Percentiles rank a stretch among this genome's conserved stretches.
These are phyloP conservation scores for Podaxis sp. DNA, from an alignment of 768 basidiomycete genomes.

Conservation along the genomic window DNA sequence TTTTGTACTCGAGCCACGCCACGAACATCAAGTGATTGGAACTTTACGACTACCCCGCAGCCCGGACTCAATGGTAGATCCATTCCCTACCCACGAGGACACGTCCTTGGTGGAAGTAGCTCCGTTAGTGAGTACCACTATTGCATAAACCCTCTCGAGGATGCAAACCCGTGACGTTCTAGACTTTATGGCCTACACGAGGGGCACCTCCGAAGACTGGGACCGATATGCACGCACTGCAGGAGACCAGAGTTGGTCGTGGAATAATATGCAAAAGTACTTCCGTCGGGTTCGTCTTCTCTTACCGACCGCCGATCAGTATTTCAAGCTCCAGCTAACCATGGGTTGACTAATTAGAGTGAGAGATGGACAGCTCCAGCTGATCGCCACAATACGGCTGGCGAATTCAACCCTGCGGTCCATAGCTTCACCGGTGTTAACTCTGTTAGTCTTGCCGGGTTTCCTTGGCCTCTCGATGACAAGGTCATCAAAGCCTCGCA, in stretches of 20 bases:
- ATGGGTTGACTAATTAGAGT: conserved; percentile 18
- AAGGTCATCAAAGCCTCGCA: conserved; percentile 22
- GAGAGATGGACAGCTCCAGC: conserved; percentile 29
- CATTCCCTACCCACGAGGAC: conserved; percentile 26
- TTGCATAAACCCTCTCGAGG: conserved; percentile 11
- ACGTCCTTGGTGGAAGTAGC: conserved; percentile 29
- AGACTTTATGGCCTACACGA: conserved; percentile 32
- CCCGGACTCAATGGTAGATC: conserved; percentile 23
- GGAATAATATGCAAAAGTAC: conserved; percentile 31
- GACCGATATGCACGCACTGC: conserved; percentile 49
- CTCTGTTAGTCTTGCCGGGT: conserved; percentile 30
- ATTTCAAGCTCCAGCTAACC: conserved; percentile 19
- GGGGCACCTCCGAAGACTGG: conserved; percentile 45
- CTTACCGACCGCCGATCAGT: neutral
- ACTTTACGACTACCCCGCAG: conserved; percentile 27
- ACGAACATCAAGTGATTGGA: conserved; percentile 27
- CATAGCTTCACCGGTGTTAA: conserved; percentile 32
- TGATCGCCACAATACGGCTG: conserved; percentile 31
- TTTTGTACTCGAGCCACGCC: conserved; percentile 19
- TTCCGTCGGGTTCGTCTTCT: conserved; percentile 24
- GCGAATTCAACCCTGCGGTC: conserved; percentile 32
- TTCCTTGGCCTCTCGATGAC: conserved; percentile 26
- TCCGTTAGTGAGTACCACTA: conserved; percentile 27
- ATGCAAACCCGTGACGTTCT: neutral
- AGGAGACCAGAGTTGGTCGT: conserved; percentile 50